Evolutionary conservation across 176 grass and related monocot genomes (phyloP), one percentile per base, ranked within the genome.

Genomic region (Cenchrus purpureus): DNA sequence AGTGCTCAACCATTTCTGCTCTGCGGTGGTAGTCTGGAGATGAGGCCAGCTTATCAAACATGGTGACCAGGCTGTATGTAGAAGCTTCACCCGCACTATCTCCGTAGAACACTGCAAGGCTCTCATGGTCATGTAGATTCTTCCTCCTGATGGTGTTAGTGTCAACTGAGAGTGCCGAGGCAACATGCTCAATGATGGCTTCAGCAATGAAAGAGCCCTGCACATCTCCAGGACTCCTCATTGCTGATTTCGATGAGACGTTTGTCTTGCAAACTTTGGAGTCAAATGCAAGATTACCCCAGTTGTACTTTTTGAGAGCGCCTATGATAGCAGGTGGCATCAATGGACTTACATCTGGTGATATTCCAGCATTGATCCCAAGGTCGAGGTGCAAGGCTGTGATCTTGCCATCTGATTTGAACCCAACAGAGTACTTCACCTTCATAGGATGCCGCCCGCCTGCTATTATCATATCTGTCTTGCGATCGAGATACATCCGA

Each of bases 181-280:
- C 88, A 0, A 98, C 91, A 70, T 95, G 92, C 77, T 98, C 95
- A 49, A 98, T 85, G 77, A 98, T 88, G 52, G 91, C 91, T 89
- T 98, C 95, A 7, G 95, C 92, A 40, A 98, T 95, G 85, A 90
- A 98, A 34, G 91, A 93, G 59, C 95, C 95, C 58, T 98, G 95
- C 16, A 32, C 87, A 32, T 98, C 91, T 40, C 95, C 95, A 16
- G 95, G 95, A 29, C 31, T 82, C 8, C 95, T 71, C 91, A 98
- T 71, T 6, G 85, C 43, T 12, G 95, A 90, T 83, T 95, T 98
- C 0, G 90, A 91, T 15, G 92, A 61, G 29, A 82, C 64, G 81
- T 98, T 98, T 15, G 95, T 98, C 81, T 95, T 95, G 85, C 95
- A 98, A 19, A 95, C 0, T 55, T 93, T 98, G 61, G 77, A 4